Conservation (phyloP, 345 rosid species). For the Citrus unshiu region DNA sequence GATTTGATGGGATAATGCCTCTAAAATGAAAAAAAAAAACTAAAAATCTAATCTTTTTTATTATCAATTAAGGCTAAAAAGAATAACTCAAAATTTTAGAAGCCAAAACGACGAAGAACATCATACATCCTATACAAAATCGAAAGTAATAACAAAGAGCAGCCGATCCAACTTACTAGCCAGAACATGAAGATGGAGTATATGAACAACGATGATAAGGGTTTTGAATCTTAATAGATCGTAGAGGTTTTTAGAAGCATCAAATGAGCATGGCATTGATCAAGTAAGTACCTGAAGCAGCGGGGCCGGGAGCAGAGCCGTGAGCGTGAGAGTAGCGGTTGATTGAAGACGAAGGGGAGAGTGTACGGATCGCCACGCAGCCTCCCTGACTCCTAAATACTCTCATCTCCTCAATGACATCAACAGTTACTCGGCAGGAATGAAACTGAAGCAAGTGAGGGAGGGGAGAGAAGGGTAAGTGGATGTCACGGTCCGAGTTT, state of each 20-base stretch:
- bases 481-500: neutral
- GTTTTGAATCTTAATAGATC: neutral
- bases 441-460: neutral
- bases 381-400: constrained; percentile 47
- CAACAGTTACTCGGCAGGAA: neutral
- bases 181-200: neutral
- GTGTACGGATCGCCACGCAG: constrained; percentile 52
- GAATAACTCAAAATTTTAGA: neutral
- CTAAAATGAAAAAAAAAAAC: neutral
- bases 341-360: constrained; percentile 46
- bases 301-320: constrained; percentile 38
- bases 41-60: neutral
- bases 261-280: neutral
- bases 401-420: constrained; percentile 29
- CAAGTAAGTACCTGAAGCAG: constrained; percentile 51
- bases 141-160: neutral
- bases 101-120: neutral
- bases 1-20: neutral
- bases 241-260: neutral
- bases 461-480: neutral
- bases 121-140: neutral
- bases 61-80: neutral
- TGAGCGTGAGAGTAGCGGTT: constrained; percentile 42
- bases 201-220: neutral
- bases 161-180: neutral